These are phyloP conservation scores for Platanthera guangdongensis DNA, from an alignment of 106 monocot species.

Conservation along the genomic window DNA sequence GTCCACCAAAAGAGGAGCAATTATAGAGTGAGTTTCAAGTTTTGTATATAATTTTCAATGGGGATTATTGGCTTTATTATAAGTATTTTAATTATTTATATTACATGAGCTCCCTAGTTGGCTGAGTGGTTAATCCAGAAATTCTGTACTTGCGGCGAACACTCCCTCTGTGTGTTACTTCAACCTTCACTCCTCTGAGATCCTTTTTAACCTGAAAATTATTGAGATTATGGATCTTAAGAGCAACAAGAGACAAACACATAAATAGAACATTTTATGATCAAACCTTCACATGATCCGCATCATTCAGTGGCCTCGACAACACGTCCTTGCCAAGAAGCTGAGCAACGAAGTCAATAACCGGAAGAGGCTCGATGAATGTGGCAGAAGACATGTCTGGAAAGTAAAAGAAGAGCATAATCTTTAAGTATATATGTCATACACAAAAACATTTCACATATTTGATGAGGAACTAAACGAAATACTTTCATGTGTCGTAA, in stretches of 20 bases:
- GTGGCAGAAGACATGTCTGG: constrained; percentile 88
- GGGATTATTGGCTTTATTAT: too few species aligned
- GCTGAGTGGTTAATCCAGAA: constrained; percentile 70
- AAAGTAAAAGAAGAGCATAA: neutral
- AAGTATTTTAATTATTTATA: neutral
- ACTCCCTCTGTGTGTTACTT: constrained; percentile 73
- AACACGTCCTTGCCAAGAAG: constrained; percentile 69
- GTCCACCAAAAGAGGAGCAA: too few species aligned
- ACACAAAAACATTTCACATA: too few species aligned
- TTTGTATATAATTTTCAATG: too few species aligned
- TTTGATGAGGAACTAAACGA: too few species aligned
- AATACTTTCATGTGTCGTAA: too few species aligned
- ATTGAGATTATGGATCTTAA: neutral
- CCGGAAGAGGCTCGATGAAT: constrained; percentile 76
- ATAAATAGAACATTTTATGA: neutral
- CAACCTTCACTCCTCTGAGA: constrained; percentile 78
- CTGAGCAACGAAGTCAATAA: constrained; percentile 64
- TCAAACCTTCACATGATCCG: constrained; percentile 84
- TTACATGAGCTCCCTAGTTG: constrained; percentile 79
- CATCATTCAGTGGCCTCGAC: constrained; percentile 58
- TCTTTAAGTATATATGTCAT: neutral
- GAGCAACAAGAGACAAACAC: neutral
- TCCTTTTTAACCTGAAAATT: constrained; percentile 68
- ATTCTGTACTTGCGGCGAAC: constrained; percentile 81
- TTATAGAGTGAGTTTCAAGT: too few species aligned